Evolutionary conservation across 2,329 filamentous ascomycete genomes (phyloP), one percentile per base, ranked within the genome.

Genomic region (Nemania diffusa): DNA sequence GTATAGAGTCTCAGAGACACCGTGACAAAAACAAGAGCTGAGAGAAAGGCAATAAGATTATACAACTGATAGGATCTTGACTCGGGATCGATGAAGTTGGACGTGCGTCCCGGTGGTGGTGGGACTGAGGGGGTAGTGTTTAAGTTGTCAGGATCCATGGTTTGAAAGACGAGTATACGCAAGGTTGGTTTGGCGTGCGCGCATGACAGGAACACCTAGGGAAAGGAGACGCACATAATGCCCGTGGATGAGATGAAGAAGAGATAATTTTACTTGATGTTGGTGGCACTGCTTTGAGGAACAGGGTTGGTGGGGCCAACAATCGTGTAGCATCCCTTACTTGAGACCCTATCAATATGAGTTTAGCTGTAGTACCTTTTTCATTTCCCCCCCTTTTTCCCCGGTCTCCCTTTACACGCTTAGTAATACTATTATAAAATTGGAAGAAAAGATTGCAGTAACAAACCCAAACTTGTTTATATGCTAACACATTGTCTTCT

Each of bases 1-100:
- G 42, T 46, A 46, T 46, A 46, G 3, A 46, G 8, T 9, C 42
- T 46, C n/a, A 46, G 7, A 22, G 15, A 6, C 17, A 46, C 3
- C 42, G 15, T 20, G 42, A 17, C 6, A 46, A 46, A 20, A 46
- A 46, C 20, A 22, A 46, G 42, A 4, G 42, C 42, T 3, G 42
- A 46, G 42, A 46, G 17, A 20, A 46, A 15, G 15, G 42, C 42
- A 11, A 46, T 46, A 20, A 46, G 42, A 46, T 20, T 46, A 20
- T 46, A 46, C 17, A 46, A 46, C 20, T 46, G 42, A 46, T 46
- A 46, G 20, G 42, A 46, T 46, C 42, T 46, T 20, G 42, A 46
- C 9, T 46, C 42, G n/a, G 42, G 42, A 46, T 46, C 9, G 42
- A 15, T 46, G 42, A 46, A 46, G n/a, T 46, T 46, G 3, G 42